Evolutionary conservation across 208 protist genomes (phyloP), one percentile per base, ranked within the genome.

Genomic region (Acanthamoeba healyi): DNA sequence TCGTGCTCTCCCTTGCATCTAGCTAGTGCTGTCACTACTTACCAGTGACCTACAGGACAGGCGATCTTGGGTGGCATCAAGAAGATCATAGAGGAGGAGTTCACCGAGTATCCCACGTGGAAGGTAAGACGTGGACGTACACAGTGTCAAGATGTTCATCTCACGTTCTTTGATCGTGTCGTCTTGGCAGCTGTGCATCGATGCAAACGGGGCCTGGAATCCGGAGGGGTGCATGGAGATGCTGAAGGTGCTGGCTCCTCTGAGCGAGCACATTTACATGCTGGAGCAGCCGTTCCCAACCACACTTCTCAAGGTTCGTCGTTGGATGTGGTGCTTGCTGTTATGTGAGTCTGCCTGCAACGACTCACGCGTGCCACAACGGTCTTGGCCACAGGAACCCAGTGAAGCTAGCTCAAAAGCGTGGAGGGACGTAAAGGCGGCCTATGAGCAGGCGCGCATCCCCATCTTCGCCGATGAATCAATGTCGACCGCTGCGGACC

Each of bases 271-370:
- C 74, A 56, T 84, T 29, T 84, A 84, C 46, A 84, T 84, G 74
- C 74, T 84, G 5, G 74, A 84, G 46, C 74, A 84, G 74, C 74
- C 74, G 14, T 84, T 84, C n/a, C 74, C 74, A 2, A 84, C 74
- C 6, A 84, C 74, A 3, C 44, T 84, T 40, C 46, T 84, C 38
- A 84, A 84, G 74, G 74, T 84, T n/a, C n/a, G n/a, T n/a, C n/a
- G n/a, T n/a, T n/a, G n/a, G n/a, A n/a, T n/a, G n/a, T n/a, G n/a
- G n/a, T n/a, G n/a, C n/a, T n/a, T n/a, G n/a, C n/a, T n/a, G n/a
- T n/a, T n/a, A n/a, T n/a, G n/a, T n/a, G n/a, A n/a, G n/a, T 15
- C 36, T 10, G 2, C 38, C 65, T 74, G 54, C 54, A 10, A 51
- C 10, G 0, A 51, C 17, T 51, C 2, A 22, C 56, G 19, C 15